Base-by-base conservation (phyloP, 257 asterid species). In the Scutellaria baicalensis region DNA sequence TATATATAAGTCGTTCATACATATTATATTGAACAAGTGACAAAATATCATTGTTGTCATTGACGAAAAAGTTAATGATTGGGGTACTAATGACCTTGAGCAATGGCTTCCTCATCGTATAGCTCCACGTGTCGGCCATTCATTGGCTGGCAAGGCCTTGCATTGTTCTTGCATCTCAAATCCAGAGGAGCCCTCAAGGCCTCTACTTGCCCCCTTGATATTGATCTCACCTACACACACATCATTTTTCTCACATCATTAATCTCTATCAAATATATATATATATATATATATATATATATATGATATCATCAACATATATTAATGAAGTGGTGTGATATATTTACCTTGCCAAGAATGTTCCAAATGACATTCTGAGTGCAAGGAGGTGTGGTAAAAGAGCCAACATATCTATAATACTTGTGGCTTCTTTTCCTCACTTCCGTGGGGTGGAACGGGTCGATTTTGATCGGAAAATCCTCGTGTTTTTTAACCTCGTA, bases 381-480 rank as follows among this genome's bases (percentile, higher is more conserved):
- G 82, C 97, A 92, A 4, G 96, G 96, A 48, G 97, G 97, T 9
- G 92, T 84, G 64, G 95, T 84, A 69, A 87, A 80, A 44, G 97
- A 89, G 45, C 97, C 96, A 56, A 27, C 10, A 51, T 92, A 92
- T 76, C 80, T 80, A 58, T 84, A 89, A 56, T 92, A 92, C 75
- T 84, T 87, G 74, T 76, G 88, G 63, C 60, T 10, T 33, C 65
- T 72, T 73, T 78, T 79, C 76, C 84, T 81, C 65, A 84, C 74
- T 63, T 84, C 86, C 6, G 86, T 75, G 36, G 88, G 80, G 77
- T 75, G 86, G 60, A 88, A 71, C 0, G 80, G 75, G 47, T 87
- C 82, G 9, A 88, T 13, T 1, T 81, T 18, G 48, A 85, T 64
- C 5, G 82, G 84, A 10, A 39, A 47, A 6, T 73, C 81, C 56